Evolutionary conservation across 768 basidiomycete species (phyloP), one percentile per base, ranked within the genome.

Genomic region (Lactarius hengduanensis): DNA sequence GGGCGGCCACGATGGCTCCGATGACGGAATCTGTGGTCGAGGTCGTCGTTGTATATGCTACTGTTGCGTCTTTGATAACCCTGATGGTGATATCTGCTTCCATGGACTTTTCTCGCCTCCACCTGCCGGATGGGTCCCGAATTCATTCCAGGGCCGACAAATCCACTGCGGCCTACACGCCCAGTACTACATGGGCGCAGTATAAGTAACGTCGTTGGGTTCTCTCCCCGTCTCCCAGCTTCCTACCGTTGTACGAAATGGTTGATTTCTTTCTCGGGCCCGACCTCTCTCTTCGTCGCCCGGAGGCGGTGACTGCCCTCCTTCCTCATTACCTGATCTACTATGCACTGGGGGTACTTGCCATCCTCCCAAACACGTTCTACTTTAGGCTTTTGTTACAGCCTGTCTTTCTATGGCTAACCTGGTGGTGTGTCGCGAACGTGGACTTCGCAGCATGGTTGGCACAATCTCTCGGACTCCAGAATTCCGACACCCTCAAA

Each of bases 281-380:
- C 1, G 64, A 65, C 18, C 64, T 53, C 10, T 28, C 32, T n/a
- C 34, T 26, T 47, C 64, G 64, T 18, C 15, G 20, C 54, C 64
- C 30, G 4, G 36, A 38, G 36, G 11, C 64, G 5, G 18, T 40
- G 11, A 1, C 45, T 20, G 59, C 59, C 2, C 4, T 59, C 20
- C 18, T 26, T 16, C 65, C 65, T 7, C 30, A 62, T 2, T 57
- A 62, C 56, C 32, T 58, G 11, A 57, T 10, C 65, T 62, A 57
- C 61, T 47, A 62, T 45, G 32, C 26, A n/a, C 61, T 56, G 11
- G 60, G 61, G 15, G n/a, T 66, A 2, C 61, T 66, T 34, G 61
- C 50, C 20, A 18, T 66, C 38, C 55, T 66, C 18, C 60, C 45
- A 13, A 40, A 66, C 40, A 66, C 65, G 6, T 47, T 22, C 22